Conservation (phyloP, 1,284 basidiomycete species). For the Omphalotus olearius region DNA sequence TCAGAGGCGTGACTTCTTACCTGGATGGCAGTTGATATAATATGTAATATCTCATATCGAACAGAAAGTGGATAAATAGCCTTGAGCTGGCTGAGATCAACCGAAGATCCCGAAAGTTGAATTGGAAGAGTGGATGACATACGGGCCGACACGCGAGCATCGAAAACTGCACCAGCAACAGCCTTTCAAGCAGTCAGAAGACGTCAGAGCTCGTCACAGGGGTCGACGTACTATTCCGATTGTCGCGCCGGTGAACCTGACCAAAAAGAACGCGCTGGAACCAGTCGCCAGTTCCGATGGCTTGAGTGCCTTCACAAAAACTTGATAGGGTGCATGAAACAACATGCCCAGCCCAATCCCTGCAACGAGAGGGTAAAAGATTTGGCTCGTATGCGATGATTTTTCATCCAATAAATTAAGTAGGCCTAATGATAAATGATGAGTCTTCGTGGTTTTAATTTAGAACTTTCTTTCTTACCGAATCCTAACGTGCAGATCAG, state of each 20-base stretch:
- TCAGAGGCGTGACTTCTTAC: constrained; percentile 26
- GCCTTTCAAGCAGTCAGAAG: constrained; percentile 40
- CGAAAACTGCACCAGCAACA: constrained; percentile 70
- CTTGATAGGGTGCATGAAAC: constrained; percentile 78
- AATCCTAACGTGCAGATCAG: constrained; percentile 64
- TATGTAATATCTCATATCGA: constrained; percentile 35
- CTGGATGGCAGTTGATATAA: constrained; percentile 51
- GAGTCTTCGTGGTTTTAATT: neutral
- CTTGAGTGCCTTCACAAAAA: constrained; percentile 61
- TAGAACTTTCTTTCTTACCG: constrained; percentile 43
- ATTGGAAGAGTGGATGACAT: constrained; percentile 45
- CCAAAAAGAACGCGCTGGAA: constrained; percentile 79
- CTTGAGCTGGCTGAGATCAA: constrained; percentile 50
- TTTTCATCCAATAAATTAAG: constrained; percentile 55
- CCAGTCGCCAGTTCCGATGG: constrained; percentile 67
- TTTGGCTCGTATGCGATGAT: constrained; percentile 41
- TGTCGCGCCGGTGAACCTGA: constrained; percentile 79
- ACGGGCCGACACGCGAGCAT: constrained; percentile 43
- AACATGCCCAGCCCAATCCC: constrained; percentile 78
- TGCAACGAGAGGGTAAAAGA: constrained; percentile 57
- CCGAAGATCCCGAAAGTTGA: constrained; percentile 37
- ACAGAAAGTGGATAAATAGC: constrained; percentile 38
- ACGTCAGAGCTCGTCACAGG: neutral
- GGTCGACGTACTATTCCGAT: constrained; percentile 63
- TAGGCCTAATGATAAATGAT: constrained; percentile 41